A percentile compares a stretch with the other conserved stretches of the same genome.
Evolutionary conservation across 495 filamentous ascomycete species (phyloP).

Genomic region (Talaromyces proteolyticus): DNA sequence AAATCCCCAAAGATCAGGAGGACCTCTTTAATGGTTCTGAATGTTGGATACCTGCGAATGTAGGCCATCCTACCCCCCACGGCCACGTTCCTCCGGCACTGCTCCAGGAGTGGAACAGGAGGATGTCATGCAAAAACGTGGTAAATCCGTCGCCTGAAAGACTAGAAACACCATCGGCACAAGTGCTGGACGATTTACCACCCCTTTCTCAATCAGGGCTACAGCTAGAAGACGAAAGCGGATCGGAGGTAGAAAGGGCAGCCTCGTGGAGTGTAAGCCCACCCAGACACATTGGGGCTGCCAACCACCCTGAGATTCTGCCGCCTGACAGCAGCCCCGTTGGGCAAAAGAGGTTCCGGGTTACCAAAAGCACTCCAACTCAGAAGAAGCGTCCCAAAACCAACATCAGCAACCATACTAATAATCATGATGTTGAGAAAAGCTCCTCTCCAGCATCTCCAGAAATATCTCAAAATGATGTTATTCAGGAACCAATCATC

Average conservation of each 20-base stretch:
- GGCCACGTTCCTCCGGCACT: slow-evolving; percentile 32
- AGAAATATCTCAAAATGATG: neutral
- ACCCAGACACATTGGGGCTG: slow-evolving; percentile 1
- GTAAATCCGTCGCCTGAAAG: slow-evolving; percentile 6
- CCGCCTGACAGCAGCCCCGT: slow-evolving; percentile 24
- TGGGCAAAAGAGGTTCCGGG: neutral
- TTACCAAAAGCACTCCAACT: neutral
- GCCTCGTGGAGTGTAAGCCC: slow-evolving; percentile 7
- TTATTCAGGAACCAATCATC: slow-evolving; percentile 10
- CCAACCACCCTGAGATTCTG: neutral
- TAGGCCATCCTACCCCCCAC: slow-evolving; percentile 14
- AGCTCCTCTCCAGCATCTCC: neutral
- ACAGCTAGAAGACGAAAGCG: slow-evolving; percentile 1
- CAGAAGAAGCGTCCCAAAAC: neutral
- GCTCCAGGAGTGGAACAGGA: slow-evolving; percentile 30
- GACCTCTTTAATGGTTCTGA: slow-evolving; percentile 46
- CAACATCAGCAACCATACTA: neutral
- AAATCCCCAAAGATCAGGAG: slow-evolving; percentile 55
- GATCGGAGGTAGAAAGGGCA: slow-evolving; percentile 7
- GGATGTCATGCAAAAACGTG: slow-evolving; percentile 22
- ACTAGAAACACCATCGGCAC: slow-evolving; percentile 15
- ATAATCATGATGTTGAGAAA: neutral
- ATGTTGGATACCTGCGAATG: slow-evolving; percentile 34
- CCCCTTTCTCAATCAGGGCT: neutral
- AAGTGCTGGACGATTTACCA: neutral